Evolutionary conservation across 1,284 basidiomycete species (phyloP).

Genomic region (Ceratobasidium sp.): DNA sequence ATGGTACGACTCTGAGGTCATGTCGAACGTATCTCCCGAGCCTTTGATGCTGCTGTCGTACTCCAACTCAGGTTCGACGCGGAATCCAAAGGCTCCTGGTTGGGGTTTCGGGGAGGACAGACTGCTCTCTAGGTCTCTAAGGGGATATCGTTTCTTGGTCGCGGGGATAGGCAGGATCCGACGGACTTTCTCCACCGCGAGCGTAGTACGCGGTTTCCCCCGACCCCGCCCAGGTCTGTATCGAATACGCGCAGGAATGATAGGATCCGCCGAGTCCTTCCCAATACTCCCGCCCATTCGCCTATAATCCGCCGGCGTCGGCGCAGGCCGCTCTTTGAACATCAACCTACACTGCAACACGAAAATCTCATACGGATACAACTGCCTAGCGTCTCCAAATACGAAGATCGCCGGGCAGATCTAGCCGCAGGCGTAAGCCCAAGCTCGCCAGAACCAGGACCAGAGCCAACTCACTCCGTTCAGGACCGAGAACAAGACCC

Average conservation of each 20-base stretch:
- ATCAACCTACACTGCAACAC: conserved; percentile 1
- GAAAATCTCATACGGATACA: conserved; percentile 35
- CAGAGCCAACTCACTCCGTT: conserved; percentile 28
- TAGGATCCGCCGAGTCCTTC: conserved; percentile 28
- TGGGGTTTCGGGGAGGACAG: background rate
- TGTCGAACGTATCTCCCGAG: background rate
- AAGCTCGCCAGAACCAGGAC: background rate
- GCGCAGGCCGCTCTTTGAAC: background rate
- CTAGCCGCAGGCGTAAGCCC: background rate
- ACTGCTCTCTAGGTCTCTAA: background rate
- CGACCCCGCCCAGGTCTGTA: background rate
- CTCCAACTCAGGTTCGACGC: background rate
- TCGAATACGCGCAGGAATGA: conserved; percentile 12
- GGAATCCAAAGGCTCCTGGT: conserved; percentile 9
- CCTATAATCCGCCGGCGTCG: conserved; percentile 19
- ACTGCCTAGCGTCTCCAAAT: conserved; percentile 33
- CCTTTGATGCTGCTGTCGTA: too few relatives aligned
- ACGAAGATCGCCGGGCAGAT: conserved; percentile 36
- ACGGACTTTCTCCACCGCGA: background rate
- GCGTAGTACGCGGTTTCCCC: too few relatives aligned
- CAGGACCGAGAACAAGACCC: background rate
- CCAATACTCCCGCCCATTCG: background rate
- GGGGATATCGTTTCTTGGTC: background rate
- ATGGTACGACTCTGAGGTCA: background rate
- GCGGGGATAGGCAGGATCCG: background rate